Evolutionary conservation across 73 alveolate genomes (phyloP).

Genomic region (Paramecium biaurelia): DNA sequence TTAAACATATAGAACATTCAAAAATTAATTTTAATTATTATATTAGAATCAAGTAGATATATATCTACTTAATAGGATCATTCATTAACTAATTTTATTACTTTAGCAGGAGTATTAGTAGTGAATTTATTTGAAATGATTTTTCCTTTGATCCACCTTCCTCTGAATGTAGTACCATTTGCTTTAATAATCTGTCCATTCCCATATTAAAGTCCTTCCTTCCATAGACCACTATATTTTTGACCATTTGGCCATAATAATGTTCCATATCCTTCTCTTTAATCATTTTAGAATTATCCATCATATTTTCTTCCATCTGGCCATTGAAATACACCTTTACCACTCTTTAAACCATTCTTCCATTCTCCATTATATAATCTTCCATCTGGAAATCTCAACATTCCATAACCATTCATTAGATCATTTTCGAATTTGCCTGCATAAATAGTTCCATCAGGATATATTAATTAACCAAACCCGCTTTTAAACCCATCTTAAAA

Average conservation of each 20-base stretch:
- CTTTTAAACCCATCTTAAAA: conserved; percentile 50
- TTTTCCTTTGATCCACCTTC: conserved; percentile 3
- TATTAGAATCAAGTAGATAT: not conserved
- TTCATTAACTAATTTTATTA: not conserved
- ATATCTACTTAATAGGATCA: not conserved
- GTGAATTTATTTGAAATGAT: not conserved
- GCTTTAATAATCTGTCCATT: not conserved
- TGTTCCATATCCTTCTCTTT: conserved; percentile 45
- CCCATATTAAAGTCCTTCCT: not conserved
- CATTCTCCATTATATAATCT: conserved; percentile 63
- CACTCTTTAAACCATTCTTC: conserved; percentile 51
- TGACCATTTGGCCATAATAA: not conserved
- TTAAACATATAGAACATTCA: not conserved
- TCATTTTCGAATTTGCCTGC: conserved; percentile 60
- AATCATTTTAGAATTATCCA: conserved; percentile 27
- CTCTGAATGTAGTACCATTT: not conserved
- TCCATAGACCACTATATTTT: not conserved
- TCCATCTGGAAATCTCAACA: conserved; percentile 60
- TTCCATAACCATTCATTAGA: conserved; percentile 51
- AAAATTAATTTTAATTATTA: not conserved
- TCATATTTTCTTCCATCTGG: conserved; percentile 50
- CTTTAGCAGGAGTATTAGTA: not conserved
- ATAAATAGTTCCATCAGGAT: conserved; percentile 34
- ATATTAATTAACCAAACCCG: conserved; percentile 56
- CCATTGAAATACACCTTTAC: conserved; percentile 57